phyloP scores from a whole-genome alignment of 208 protist species.

The Angomonas ambiguus region DNA sequence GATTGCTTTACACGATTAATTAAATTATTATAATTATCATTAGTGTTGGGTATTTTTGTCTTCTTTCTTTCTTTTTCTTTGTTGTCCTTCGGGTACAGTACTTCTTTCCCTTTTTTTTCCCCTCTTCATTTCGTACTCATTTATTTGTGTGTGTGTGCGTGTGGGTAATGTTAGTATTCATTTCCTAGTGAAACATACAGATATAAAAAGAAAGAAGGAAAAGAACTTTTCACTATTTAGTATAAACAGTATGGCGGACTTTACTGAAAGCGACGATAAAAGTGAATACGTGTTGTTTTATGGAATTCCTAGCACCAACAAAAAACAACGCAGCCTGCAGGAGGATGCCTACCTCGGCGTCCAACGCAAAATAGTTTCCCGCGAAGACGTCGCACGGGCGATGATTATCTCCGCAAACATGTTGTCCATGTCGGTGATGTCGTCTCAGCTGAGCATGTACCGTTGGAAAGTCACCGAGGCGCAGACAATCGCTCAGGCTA shows the following conservation, averaged over 20 bases:
- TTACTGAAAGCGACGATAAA: slow-evolving; percentile 15
- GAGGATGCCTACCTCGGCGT: slow-evolving; percentile 48
- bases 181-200: no score
- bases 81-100: no score
- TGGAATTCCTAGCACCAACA: slow-evolving; percentile 24
- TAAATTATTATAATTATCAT: no score
- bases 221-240: neutral
- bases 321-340: slow-evolving; percentile 23
- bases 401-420: slow-evolving; percentile 76
- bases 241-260: neutral
- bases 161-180: no score
- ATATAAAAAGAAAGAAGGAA: no score
- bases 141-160: no score
- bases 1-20: no score
- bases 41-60: no score
- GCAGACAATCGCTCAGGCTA: slow-evolving; percentile 59
- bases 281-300: slow-evolving; percentile 36
- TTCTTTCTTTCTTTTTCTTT: no score
- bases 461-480: slow-evolving; percentile 77
- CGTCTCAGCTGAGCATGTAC: slow-evolving; percentile 79
- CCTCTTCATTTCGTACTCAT: no score
- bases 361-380: slow-evolving; percentile 45
- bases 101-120: no score
- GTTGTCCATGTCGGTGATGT: slow-evolving; percentile 69
- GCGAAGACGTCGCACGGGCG: slow-evolving; percentile 42